A percentile compares a stretch with the other conserved stretches of the same genome.
Conservation (phyloP, 2,329 filamentous ascomycete genomes). For the Metarhizium guizhouense region DNA sequence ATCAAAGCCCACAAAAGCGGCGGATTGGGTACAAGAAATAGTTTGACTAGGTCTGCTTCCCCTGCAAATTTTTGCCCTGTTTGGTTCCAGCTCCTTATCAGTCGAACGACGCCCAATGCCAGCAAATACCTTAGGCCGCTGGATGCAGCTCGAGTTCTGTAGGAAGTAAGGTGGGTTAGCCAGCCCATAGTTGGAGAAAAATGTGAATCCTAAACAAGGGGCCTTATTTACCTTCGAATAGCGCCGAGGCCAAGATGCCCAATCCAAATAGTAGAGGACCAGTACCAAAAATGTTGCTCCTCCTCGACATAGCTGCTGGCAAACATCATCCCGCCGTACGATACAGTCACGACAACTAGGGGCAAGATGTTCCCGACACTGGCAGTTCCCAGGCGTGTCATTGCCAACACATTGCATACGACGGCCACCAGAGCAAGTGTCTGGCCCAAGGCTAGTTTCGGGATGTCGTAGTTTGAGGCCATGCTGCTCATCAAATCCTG, state of each 20-base stretch:
- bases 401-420: conserved; percentile 8
- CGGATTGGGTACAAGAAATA: conserved; percentile 55
- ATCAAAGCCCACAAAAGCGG: conserved; percentile 67
- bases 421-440: conserved; percentile 25
- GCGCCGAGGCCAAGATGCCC: conserved; percentile 41
- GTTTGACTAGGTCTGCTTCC: conserved; percentile 75
- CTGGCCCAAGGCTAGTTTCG: conserved; percentile 45
- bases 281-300: conserved; percentile 99
- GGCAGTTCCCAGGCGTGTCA: conserved; percentile 8
- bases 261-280: conserved; percentile 67
- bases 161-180: not conserved
- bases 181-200: not conserved
- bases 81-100: conserved; percentile 83
- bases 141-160: conserved; percentile 17
- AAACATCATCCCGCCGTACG: conserved; percentile 89
- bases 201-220: not conserved
- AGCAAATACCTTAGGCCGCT: conserved; percentile 25
- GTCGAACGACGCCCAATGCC: conserved; percentile 52
- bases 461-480: conserved; percentile 83
- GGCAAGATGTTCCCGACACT: conserved; percentile 22
- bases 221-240: conserved; percentile 27
- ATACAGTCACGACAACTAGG: conserved; percentile 42
- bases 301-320: conserved; percentile 97
- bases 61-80: conserved; percentile 94
- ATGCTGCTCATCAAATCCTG: conserved; percentile 79